These are phyloP conservation scores for Penicillium sp. DNA, from an alignment of 2,329 filamentous ascomycete species.

Conservation along the genomic window DNA sequence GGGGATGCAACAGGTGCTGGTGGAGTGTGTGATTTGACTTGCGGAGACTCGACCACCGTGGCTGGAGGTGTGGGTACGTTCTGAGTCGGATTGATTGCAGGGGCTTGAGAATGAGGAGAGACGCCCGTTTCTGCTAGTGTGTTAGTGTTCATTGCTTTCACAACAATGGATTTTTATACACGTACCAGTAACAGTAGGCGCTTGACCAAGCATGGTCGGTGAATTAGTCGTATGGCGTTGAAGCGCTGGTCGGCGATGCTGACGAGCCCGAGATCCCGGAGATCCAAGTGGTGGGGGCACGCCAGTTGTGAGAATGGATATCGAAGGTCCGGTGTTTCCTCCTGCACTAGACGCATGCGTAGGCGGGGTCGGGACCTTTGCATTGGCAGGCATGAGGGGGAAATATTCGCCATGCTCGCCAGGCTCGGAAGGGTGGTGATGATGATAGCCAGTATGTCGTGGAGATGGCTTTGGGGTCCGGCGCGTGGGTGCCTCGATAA, in stretches of 20 bases:
- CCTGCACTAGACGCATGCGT: constrained; percentile 44
- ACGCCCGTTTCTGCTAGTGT: constrained; percentile 23
- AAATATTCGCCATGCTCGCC: constrained; percentile 80
- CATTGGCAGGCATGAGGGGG: constrained; percentile 62
- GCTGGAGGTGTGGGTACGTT: constrained; percentile 35
- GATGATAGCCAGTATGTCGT: constrained; percentile 49
- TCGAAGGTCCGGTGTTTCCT: constrained; percentile 59
- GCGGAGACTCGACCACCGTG: constrained; percentile 38
- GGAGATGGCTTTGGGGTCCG: constrained; percentile 82
- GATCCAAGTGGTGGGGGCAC: constrained; percentile 80
- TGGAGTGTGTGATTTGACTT: constrained; percentile 35
- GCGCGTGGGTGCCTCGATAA: constrained; percentile 80
- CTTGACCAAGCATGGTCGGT: constrained; percentile 65
- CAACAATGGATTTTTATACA: no score
- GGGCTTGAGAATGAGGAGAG: constrained; percentile 28
- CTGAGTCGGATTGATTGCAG: constrained; percentile 24
- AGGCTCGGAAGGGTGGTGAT: constrained; percentile 58
- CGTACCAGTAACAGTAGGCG: constrained; percentile 44
- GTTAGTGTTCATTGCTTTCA: background rate
- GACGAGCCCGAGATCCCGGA: constrained; percentile 65
- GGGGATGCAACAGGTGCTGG: constrained; percentile 50
- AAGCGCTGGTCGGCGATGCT: constrained; percentile 59
- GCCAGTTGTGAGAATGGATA: constrained; percentile 77
- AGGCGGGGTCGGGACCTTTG: constrained; percentile 23
- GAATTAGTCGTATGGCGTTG: constrained; percentile 76